These are phyloP conservation scores for Begonia masoniana DNA, from an alignment of 306 rosid species.

Conservation along the genomic window DNA sequence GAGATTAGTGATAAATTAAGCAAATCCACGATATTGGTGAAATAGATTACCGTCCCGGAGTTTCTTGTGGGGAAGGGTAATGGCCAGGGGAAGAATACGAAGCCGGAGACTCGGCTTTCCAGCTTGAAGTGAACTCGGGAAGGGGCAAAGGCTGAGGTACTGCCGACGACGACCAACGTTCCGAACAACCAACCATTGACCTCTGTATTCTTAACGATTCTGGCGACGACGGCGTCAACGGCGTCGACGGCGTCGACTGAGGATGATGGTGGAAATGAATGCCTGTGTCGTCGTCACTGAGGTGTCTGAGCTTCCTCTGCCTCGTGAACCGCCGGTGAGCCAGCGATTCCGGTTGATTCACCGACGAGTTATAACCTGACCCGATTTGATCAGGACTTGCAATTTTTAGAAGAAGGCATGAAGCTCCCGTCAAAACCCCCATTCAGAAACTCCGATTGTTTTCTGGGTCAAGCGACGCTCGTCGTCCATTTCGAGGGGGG, in stretches of 20 bases:
- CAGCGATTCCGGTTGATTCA: not conserved
- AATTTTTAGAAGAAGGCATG: not conserved
- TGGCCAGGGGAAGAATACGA: slow-evolving; percentile 6
- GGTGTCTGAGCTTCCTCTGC: slow-evolving; percentile 47
- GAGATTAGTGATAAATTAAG: too few species aligned
- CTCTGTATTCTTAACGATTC: slow-evolving; percentile 16
- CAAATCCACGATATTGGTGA: not conserved
- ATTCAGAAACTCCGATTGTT: too few species aligned
- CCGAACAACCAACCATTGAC: slow-evolving; percentile 12
- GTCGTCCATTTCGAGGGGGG: too few species aligned
- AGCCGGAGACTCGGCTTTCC: slow-evolving; percentile 19
- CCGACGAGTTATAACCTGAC: slow-evolving; percentile 1
- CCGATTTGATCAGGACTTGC: slow-evolving; percentile 1
- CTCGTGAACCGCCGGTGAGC: slow-evolving; percentile 52
- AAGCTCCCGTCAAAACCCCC: too few species aligned
- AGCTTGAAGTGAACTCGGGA: slow-evolving; percentile 31
- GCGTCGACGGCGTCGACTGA: slow-evolving; percentile 33
- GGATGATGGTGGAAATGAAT: slow-evolving; percentile 10
- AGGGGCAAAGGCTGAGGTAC: slow-evolving; percentile 56
- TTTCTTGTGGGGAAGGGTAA: slow-evolving; percentile 18
- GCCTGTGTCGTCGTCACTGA: slow-evolving; percentile 24
- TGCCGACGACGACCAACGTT: slow-evolving; percentile 34
- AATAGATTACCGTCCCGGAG: slow-evolving; percentile 27
- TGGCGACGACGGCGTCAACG: slow-evolving; percentile 41
- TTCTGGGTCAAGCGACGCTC: too few species aligned